These are phyloP conservation scores for Peribolospora baueri DNA, from an alignment of 768 basidiomycete genomes.

Conservation along the genomic window DNA sequence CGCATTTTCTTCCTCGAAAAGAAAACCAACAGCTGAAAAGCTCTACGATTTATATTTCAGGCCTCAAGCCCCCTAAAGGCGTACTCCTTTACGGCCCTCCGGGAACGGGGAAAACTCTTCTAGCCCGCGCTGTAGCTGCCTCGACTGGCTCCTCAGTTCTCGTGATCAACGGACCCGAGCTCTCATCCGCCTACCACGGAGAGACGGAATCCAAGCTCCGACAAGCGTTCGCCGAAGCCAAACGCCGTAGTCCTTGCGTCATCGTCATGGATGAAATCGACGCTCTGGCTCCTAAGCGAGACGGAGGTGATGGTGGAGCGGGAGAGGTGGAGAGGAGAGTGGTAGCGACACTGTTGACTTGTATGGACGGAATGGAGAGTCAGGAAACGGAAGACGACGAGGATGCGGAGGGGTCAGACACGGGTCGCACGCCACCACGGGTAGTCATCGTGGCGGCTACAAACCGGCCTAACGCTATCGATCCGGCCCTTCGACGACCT, in stretches of 20 bases:
- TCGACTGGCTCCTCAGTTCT: slow-evolving; percentile 71
- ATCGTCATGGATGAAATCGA: slow-evolving; percentile 91
- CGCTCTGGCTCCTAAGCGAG: slow-evolving; percentile 69
- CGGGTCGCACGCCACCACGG: slow-evolving; percentile 16
- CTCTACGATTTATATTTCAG: slow-evolving; percentile 18
- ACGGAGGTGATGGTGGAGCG: slow-evolving; percentile 43
- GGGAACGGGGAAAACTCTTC: slow-evolving; percentile 91
- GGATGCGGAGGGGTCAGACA: slow-evolving; percentile 18
- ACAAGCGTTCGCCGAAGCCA: slow-evolving; percentile 68
- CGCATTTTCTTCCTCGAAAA: not conserved
- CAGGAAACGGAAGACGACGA: slow-evolving; percentile 29
- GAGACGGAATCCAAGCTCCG: slow-evolving; percentile 82
- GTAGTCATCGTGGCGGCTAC: slow-evolving; percentile 93
- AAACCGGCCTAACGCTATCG: slow-evolving; percentile 82
- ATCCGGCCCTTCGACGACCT: slow-evolving; percentile 69
- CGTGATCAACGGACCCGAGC: slow-evolving; percentile 80
- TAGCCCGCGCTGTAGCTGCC: slow-evolving; percentile 77
- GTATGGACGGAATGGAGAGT: slow-evolving; percentile 58
- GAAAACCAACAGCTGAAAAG: slow-evolving; percentile 10
- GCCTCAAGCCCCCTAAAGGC: slow-evolving; percentile 86
- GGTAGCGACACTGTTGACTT: slow-evolving; percentile 77
- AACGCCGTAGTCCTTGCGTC: slow-evolving; percentile 60
- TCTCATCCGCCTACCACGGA: slow-evolving; percentile 86
- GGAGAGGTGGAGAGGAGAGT: slow-evolving; percentile 92
- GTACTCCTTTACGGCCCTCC: slow-evolving; percentile 86